A percentile compares a stretch with the other conserved stretches of the same genome.
These are phyloP conservation scores for Neurospora cerealis DNA, from an alignment of 495 filamentous ascomycete species.

Conservation along the genomic window DNA sequence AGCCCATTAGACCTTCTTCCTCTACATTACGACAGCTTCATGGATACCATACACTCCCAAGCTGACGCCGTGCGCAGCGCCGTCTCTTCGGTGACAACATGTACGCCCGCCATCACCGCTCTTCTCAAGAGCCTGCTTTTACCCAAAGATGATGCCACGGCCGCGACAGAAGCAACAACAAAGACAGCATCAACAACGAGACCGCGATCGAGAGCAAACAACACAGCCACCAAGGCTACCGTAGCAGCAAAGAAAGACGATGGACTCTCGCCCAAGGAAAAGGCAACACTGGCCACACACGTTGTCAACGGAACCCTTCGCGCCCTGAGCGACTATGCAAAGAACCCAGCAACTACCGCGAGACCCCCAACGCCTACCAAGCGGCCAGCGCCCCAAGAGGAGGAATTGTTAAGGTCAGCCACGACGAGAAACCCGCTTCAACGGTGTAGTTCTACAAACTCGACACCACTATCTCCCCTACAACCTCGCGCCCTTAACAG, in stretches of 20 bases:
- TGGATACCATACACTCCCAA: conserved; percentile 34
- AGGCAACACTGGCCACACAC: conserved; percentile 65
- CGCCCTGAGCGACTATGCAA: conserved; percentile 62
- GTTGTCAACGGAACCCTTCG: conserved; percentile 71
- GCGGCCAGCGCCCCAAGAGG: conserved; percentile 17
- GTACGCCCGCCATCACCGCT: conserved; percentile 37
- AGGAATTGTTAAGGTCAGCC: conserved; percentile 24
- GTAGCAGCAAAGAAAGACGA: conserved; percentile 14
- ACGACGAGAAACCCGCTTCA: conserved; percentile 26
- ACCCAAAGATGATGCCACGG: conserved; percentile 18
- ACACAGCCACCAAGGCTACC: conserved; percentile 6
- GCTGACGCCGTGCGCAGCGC: conserved; percentile 43
- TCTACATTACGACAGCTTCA: conserved; percentile 15
- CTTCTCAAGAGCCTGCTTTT: conserved; percentile 42
- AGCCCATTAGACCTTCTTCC: conserved; percentile 13
- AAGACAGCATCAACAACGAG: conserved; percentile 8
- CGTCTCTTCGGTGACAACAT: conserved; percentile 41
- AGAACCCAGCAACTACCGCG: conserved; percentile 24
- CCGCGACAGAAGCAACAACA: conserved; percentile 12
- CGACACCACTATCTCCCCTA: conserved; percentile 39
- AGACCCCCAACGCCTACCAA: conserved; percentile 11
- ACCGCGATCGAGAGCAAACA: conserved; percentile 16
- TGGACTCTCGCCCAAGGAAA: conserved; percentile 48
- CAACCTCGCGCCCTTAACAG: conserved; percentile 46
- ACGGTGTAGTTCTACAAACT: conserved; percentile 36